Base-by-base conservation (phyloP, 176 grass and related monocot species). In the Guadua angustifolia region DNA sequence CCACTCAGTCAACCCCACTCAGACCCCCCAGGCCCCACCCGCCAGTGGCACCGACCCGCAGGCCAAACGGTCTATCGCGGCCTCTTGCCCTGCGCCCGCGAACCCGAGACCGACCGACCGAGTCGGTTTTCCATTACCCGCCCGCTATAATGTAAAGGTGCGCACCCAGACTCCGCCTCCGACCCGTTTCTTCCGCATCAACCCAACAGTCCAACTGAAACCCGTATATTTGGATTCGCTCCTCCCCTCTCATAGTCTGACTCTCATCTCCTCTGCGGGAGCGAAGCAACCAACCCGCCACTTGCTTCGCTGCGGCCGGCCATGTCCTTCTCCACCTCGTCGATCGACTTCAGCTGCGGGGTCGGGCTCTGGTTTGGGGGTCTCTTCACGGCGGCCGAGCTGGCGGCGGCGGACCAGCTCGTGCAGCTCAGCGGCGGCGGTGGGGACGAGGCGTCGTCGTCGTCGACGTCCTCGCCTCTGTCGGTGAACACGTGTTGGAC, bases 401-500 rank as follows among this genome's bases (percentile, higher is more conserved):
- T 97, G 42, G 91, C 73, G 36, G 89, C 85, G 38, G 89, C 87
- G 9, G 89, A 92, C 74, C 88, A 75, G 4, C 91, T 97, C 43
- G 75, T 97, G 69, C 91, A 92, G 66, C 89, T 97, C 55, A 88
- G 94, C 75, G 79, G 69, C 66, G 66, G 84, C 55, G 14, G 9
- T 1, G 88, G 4, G 24, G 58, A 24, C 2, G 46, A 66, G 29
- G 45, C 77, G 11, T 42, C 73, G 52, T 25, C 62, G 17, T 75
- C 66, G 0, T 5, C 63, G 17, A 21, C 86, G 10, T 70, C 74
- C 2, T 88, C 91, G 39, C 86, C 39, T 55, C 88, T 81, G 56
- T 93, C 88, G 17, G 88, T 75, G 49, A 86, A 88, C 53, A 77
- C 83, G 1, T 71, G 49, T 33, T 63, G 46, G 56, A 11, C 51